Conservation (phyloP, 2,329 filamentous ascomycete species). For the Neonectria hederae region DNA sequence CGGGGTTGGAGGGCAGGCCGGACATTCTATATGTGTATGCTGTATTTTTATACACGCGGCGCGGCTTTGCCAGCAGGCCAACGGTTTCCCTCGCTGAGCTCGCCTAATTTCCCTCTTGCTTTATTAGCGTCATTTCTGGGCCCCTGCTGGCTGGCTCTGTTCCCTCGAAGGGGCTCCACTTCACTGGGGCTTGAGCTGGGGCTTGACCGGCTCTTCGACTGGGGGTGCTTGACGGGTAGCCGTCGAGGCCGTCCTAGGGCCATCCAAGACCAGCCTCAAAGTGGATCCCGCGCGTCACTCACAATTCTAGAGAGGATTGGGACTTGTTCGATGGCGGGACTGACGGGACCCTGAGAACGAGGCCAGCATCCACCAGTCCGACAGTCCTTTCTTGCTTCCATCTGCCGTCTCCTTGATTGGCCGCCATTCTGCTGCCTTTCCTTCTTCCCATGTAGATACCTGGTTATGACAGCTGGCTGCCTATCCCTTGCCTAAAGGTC, state of each 20-base stretch:
- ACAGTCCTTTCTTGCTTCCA: constrained; percentile 11
- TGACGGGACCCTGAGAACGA: constrained; percentile 14
- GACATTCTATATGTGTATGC: constrained; percentile 56
- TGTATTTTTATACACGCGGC: constrained; percentile 58
- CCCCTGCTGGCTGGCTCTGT: constrained; percentile 34
- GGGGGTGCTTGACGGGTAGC: constrained; percentile 12
- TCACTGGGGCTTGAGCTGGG: constrained; percentile 16
- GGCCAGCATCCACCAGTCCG: constrained; percentile 10
- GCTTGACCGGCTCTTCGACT: constrained; percentile 23
- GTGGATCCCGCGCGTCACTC: constrained; percentile 28
- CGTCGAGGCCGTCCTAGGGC: neutral
- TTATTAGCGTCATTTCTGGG: constrained; percentile 44
- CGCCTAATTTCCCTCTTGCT: constrained; percentile 51
- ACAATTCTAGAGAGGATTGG: neutral
- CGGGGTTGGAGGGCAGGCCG: constrained; percentile 55
- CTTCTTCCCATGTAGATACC: neutral
- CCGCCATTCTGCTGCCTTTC: neutral
- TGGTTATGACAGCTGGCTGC: neutral
- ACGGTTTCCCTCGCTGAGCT: constrained; percentile 47
- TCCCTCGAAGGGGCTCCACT: constrained; percentile 30
- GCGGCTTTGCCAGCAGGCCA: constrained; percentile 44
- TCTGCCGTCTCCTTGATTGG: constrained; percentile 4
- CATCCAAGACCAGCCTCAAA: constrained; percentile 39
- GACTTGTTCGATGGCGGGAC: neutral
- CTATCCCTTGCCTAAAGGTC: neutral